Evolutionary conservation across 2,329 filamentous ascomycete species (phyloP).

Genomic region (Fusarium sp.): DNA sequence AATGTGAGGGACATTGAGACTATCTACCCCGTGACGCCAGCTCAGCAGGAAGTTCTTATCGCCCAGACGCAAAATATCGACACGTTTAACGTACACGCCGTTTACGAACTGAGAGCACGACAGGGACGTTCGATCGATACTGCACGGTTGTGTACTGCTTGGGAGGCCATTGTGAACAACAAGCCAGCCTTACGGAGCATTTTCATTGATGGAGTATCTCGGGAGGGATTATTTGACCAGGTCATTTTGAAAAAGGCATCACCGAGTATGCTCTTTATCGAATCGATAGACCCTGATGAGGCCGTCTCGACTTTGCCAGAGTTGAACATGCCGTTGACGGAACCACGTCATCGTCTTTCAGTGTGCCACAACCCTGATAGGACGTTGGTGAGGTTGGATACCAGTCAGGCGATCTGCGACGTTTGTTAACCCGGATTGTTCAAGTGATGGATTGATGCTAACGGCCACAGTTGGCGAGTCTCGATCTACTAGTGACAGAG

Average conservation of each 20-base stretch:
- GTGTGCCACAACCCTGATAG: slow-evolving; percentile 59
- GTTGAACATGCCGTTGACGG: slow-evolving; percentile 50
- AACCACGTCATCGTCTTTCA: slow-evolving; percentile 63
- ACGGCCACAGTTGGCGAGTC: slow-evolving; percentile 48
- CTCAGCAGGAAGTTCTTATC: slow-evolving; percentile 63
- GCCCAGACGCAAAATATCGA: slow-evolving; percentile 57
- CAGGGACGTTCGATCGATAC: slow-evolving; percentile 56
- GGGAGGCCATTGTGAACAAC: slow-evolving; percentile 61
- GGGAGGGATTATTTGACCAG: slow-evolving; percentile 62
- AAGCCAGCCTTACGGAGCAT: slow-evolving; percentile 62
- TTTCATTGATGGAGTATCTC: slow-evolving; percentile 63
- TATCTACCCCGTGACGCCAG: slow-evolving; percentile 60
- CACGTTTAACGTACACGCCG: slow-evolving; percentile 57
- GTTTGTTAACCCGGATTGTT: slow-evolving; percentile 31
- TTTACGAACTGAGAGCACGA: slow-evolving; percentile 59
- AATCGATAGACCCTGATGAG: slow-evolving; percentile 54
- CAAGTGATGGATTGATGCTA: neutral
- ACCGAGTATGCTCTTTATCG: slow-evolving; percentile 66
- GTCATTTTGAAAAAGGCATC: slow-evolving; percentile 61
- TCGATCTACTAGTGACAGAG: slow-evolving; percentile 61
- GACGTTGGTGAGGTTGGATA: slow-evolving; percentile 62
- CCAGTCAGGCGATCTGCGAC: slow-evolving; percentile 64
- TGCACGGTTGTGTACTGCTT: slow-evolving; percentile 60
- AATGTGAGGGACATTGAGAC: slow-evolving; percentile 61
- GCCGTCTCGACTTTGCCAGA: slow-evolving; percentile 56